A percentile compares a stretch with the other conserved stretches of the same genome.
Conservation (phyloP, 306 rosid genomes). For the Vigna mungo region DNA sequence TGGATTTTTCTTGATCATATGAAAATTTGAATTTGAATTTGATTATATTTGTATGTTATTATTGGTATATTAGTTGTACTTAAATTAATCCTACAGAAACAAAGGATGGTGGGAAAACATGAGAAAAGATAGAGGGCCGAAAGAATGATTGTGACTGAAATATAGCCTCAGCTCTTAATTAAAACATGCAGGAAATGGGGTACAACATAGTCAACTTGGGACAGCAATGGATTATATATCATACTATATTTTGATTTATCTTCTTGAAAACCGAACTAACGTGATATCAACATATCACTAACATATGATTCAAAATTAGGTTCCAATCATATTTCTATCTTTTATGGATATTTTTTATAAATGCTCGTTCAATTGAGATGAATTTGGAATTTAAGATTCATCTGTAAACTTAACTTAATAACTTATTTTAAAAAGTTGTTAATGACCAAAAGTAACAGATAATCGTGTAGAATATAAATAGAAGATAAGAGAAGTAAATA, state of each 20-base stretch:
- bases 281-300: not conserved
- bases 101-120: slow-evolving; percentile 39
- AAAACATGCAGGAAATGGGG: not conserved
- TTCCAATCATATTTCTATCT: too few species aligned
- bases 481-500: too few species aligned
- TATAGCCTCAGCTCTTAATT: not conserved
- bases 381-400: too few species aligned
- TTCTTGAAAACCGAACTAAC: not conserved
- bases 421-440: too few species aligned
- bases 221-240: slow-evolving; percentile 14
- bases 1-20: slow-evolving; percentile 12
- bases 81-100: slow-evolving; percentile 15
- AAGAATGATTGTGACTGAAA: slow-evolving; percentile 62
- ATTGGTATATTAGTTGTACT: not conserved
- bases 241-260: slow-evolving; percentile 2
- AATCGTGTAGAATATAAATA: too few species aligned
- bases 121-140: slow-evolving; percentile 50
- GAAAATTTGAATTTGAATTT: not conserved
- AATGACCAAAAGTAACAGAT: too few species aligned
- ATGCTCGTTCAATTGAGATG: too few species aligned
- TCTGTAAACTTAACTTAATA: too few species aligned
- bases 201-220: slow-evolving; percentile 36
- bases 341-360: too few species aligned
- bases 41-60: not conserved
- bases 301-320: not conserved